Conservation (phyloP, 306 rosid species). For the Nissolia schottii region DNA sequence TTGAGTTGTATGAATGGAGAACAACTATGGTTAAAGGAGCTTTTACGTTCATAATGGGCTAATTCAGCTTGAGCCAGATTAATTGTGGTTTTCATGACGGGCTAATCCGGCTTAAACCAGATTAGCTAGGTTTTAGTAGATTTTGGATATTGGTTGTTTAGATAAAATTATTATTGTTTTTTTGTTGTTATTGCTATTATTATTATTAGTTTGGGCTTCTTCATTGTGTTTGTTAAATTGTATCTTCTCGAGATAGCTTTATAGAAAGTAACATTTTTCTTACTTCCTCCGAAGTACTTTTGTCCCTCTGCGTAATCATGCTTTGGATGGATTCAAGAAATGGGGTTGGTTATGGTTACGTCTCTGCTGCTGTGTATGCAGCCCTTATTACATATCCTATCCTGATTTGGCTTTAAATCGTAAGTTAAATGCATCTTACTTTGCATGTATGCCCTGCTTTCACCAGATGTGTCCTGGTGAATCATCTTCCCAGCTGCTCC, state of each 20-base stretch:
- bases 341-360: conserved; percentile 41
- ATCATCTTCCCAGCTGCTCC: conserved; percentile 81
- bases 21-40: too few species aligned
- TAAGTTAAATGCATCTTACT: conserved; percentile 43
- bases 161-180: background rate
- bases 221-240: background rate
- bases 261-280: too few species aligned
- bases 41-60: too few species aligned
- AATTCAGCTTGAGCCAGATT: background rate
- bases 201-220: background rate
- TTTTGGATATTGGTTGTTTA: background rate
- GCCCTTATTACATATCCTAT: conserved; percentile 94
- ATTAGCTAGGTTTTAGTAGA: background rate
- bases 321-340: conserved; percentile 1
- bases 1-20: background rate
- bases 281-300: too few species aligned
- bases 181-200: background rate
- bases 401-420: conserved; percentile 94
- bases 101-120: background rate
- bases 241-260: too few species aligned
- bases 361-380: conserved; percentile 81
- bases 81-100: background rate
- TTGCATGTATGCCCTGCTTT: conserved; percentile 27
- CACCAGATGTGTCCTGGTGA: conserved; percentile 95
- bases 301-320: background rate